Evolutionary conservation across 2,329 filamentous ascomycete genomes (phyloP), one percentile per base, ranked within the genome.

Genomic region (Cordyceps farinosa): DNA sequence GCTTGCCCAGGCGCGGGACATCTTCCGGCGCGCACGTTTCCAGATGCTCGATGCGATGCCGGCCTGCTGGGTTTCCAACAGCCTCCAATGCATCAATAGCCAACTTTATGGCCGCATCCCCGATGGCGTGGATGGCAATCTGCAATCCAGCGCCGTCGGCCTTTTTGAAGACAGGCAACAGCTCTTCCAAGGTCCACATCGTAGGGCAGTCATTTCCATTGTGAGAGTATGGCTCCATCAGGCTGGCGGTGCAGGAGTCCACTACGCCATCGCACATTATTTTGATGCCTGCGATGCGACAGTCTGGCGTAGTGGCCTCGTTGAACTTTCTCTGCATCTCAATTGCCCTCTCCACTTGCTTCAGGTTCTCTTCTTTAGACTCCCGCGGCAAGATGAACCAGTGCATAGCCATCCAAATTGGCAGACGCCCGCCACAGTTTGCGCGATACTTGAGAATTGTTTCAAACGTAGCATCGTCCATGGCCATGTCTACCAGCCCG

Each of bases 1-100:
- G 73, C 30, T 74, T 68, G 0, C 84, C 86, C 2, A 88, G 77
- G 0, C 85, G 76, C 15, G 74, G 76, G 0, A 83, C 85, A 67
- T 88, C 85, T 63, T 78, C 77, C 1, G 80, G 78, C 0, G 78
- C 78, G 0, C 84, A 78, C 30, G 88, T 77, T 70, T 88, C 86
- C 7, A 88, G 74, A 68, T 88, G 86, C 72, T 88, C 86, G 68
- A 88, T 85, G 29, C 86, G 80, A 60, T 87, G 86, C 4, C 86
- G 77, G 11, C 79, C 77, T 2, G 75, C 77, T 0, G 80, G 77
- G 65, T 69, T 74, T 0, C 72, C 74, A 42, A 72, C 71, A 67
- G 70, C 73, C 22, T 72, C 82, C 15, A 88, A 75, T 0, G 78
- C 77, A 66, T 88, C 82, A 53, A 88, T 77, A 5, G 84, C 85